Base-by-base conservation (phyloP, 345 rosid species). In the Clausena lansium region DNA sequence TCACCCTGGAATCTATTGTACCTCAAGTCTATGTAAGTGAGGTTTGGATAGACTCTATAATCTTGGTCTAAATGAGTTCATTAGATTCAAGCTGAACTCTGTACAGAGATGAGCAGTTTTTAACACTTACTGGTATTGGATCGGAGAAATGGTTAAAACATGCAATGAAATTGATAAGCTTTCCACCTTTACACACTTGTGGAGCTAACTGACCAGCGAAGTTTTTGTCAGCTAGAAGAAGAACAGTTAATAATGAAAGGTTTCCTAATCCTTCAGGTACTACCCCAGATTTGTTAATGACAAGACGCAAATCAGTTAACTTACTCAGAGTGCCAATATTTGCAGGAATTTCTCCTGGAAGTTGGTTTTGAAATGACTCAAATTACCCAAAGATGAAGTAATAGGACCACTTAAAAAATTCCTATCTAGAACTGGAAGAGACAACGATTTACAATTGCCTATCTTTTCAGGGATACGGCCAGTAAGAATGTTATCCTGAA, bases 51-150 rank as follows among this genome's bases (percentile, higher is more conserved):
- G 1, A 78, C 68, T 0, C 84, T 76, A 33, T 82, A 78, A 65
- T 73, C 84, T 41, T 64, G 54, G 35, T 63, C 59, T 39, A 83
- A 27, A 50, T 32, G 50, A 85, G 77, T 13, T 72, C 78, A 64
- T 85, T 85, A 20, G 38, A 0, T 19, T 85, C 79, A 24, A 85
- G 82, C 35, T 72, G 70, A 36, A 80, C 83, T 76, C 88, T 78
- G n/a, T 41, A 69, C 30, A 81, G 52, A 60, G 77, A 28, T 25
- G 0, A 61, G 62, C 84, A 85, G 52, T 78, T 81, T 36, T 58
- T 73, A 66, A 83, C 74, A 68, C 84, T 83, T 35, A 5, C 8
- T 2, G 86, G 84, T 9, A 83, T 76, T 30, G 83, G 81, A 47
- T 84, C 86, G 0, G 72, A 61, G 75, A 78, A 83, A 70, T 67